phyloP scores from a whole-genome alignment of 2,329 filamentous ascomycete genomes.

The Acephala macrosclerotiorum region DNA sequence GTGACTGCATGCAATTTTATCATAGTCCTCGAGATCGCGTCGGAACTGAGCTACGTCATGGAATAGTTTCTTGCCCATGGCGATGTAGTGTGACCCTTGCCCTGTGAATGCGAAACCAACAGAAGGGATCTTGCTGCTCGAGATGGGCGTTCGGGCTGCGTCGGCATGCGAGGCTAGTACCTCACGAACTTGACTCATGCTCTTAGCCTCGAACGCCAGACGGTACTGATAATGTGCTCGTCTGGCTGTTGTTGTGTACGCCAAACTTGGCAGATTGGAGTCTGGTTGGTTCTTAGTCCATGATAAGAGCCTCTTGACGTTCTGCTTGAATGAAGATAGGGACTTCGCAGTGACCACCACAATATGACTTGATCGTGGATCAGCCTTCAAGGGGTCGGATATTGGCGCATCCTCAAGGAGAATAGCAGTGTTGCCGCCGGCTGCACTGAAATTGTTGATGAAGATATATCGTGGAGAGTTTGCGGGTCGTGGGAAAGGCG shows the following conservation, averaged over 20 bases:
- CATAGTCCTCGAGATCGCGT: slow-evolving; percentile 35
- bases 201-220: slow-evolving; percentile 46
- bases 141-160: slow-evolving; percentile 12
- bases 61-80: slow-evolving; percentile 38
- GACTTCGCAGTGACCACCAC: slow-evolving; percentile 14
- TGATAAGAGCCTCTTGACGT: slow-evolving; percentile 18
- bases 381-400: slow-evolving; percentile 9
- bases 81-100: slow-evolving; percentile 54
- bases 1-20: slow-evolving; percentile 35
- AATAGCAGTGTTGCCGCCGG: slow-evolving; percentile 34
- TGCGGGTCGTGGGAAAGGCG: slow-evolving; percentile 37
- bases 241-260: slow-evolving; percentile 19
- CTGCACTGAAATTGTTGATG: slow-evolving; percentile 57
- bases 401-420: slow-evolving; percentile 33
- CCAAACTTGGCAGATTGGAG: slow-evolving; percentile 11
- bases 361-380: slow-evolving; percentile 15
- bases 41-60: slow-evolving; percentile 48
- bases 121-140: slow-evolving; percentile 34
- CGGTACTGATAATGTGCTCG: slow-evolving; percentile 24
- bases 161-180: slow-evolving; percentile 12
- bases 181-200: slow-evolving; percentile 17
- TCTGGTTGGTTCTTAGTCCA: slow-evolving; percentile 15
- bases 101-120: slow-evolving; percentile 46
- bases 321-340: slow-evolving; percentile 19
- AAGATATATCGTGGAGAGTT: slow-evolving; percentile 50